A percentile compares a stretch with the other conserved stretches of the same genome.
These are phyloP conservation scores for Ceratobasidium sp. DNA, from an alignment of 1,284 basidiomycete genomes.

Conservation along the genomic window DNA sequence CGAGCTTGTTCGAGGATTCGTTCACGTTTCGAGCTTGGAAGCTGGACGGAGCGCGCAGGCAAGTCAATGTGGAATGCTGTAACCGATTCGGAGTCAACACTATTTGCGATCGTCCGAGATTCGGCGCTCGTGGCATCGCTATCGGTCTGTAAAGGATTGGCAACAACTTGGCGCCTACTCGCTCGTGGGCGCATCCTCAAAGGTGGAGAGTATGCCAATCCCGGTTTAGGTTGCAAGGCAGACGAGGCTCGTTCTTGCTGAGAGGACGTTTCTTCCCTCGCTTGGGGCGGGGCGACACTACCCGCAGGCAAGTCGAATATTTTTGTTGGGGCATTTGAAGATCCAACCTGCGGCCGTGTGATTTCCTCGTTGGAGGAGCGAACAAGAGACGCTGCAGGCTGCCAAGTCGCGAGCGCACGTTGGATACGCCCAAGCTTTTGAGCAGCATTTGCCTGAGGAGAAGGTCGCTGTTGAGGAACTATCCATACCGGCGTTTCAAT, in stretches of 20 bases:
- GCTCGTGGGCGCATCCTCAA: conserved; percentile 22
- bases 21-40: conserved; percentile 16
- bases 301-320: background rate
- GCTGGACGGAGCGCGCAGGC: conserved; percentile 3
- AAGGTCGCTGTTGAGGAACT: conserved; percentile 23
- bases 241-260: background rate
- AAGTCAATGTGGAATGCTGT: background rate
- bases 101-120: background rate
- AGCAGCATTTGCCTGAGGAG: background rate
- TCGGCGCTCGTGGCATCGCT: background rate
- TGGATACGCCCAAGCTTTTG: conserved; percentile 9
- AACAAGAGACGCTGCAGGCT: background rate
- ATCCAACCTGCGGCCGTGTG: no score
- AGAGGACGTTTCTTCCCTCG: background rate
- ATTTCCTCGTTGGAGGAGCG: background rate
- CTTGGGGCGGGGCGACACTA: background rate
- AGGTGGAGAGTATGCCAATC: background rate
- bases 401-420: background rate
- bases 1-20: conserved; percentile 24
- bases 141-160: background rate
- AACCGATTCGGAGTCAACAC: background rate
- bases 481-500: background rate
- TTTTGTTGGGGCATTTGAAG: background rate
- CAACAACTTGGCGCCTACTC: background rate
- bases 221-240: background rate